Conservation (phyloP, 495 filamentous ascomycete species). For the Bacidia gigantensis region DNA sequence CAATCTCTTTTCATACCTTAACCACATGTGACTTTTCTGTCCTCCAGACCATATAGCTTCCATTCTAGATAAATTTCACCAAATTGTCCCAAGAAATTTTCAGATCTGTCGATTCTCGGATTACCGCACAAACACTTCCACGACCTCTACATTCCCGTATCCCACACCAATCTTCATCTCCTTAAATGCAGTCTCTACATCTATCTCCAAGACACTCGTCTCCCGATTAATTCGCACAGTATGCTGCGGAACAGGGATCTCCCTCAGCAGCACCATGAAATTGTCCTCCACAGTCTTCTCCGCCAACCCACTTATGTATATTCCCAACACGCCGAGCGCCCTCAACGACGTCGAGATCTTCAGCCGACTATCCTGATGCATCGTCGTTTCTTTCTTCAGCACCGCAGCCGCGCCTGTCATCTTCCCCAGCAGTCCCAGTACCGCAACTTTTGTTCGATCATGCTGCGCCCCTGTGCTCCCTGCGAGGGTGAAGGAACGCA, state of each 20-base stretch:
- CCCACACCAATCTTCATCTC: constrained; percentile 54
- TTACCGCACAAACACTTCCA: constrained; percentile 37
- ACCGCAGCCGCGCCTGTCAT: constrained; percentile 83
- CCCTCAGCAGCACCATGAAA: constrained; percentile 66
- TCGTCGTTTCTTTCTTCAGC: constrained; percentile 38
- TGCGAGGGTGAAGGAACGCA: constrained; percentile 36
- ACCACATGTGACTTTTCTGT: too few species aligned
- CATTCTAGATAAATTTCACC: too few species aligned
- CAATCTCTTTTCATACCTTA: too few species aligned
- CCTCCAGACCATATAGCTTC: too few species aligned
- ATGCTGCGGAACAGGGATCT: constrained; percentile 47
- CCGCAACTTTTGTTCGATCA: constrained; percentile 34
- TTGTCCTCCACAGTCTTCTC: constrained; percentile 44
- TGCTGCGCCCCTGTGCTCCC: constrained; percentile 3
- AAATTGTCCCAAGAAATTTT: too few species aligned
- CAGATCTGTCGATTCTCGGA: too few species aligned
- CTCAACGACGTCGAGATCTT: constrained; percentile 56
- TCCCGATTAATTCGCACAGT: constrained; percentile 49
- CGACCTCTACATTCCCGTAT: constrained; percentile 72
- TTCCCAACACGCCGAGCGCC: constrained; percentile 60
- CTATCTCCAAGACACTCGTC: constrained; percentile 54
- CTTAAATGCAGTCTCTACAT: constrained; percentile 67
- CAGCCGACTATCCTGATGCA: constrained; percentile 45
- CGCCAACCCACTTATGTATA: constrained; percentile 57
- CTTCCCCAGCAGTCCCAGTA: constrained; percentile 73